Percentiles rank a stretch among this genome's conserved stretches.
phyloP scores from a whole-genome alignment of 2,329 filamentous ascomycete species.

The Colletotrichum abscissum region DNA sequence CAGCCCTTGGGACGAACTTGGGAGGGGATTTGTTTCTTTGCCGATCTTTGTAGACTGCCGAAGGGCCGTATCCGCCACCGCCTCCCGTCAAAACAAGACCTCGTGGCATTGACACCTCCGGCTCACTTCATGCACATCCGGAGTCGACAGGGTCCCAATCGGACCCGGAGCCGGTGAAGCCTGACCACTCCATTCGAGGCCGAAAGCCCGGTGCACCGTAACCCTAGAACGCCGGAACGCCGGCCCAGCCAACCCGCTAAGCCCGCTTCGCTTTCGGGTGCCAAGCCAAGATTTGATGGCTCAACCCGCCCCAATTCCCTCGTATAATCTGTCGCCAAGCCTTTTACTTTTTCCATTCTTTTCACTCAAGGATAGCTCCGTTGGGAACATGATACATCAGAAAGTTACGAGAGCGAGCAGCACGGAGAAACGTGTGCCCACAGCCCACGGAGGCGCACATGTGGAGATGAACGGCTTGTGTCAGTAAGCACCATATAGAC shows the following conservation, averaged over 20 bases:
- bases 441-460: neutral
- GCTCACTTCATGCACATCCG: neutral
- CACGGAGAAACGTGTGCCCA: neutral
- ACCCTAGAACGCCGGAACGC: neutral
- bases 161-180: neutral
- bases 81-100: neutral
- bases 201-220: neutral
- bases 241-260: neutral
- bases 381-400: too few species aligned
- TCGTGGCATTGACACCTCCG: neutral
- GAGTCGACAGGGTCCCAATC: neutral
- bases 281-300: neutral
- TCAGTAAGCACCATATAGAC: slow-evolving; percentile 5
- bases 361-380: too few species aligned
- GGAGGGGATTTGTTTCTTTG: neutral
- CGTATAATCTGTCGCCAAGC: neutral
- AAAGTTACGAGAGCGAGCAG: neutral
- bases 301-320: neutral
- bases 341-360: neutral
- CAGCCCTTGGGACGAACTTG: neutral
- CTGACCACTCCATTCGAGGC: neutral
- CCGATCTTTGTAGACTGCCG: neutral
- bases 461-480: slow-evolving; percentile 1
- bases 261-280: neutral
- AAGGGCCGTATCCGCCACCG: neutral